Conservation (phyloP, 495 filamentous ascomycete species). For the Stereocaulon alpinum region DNA sequence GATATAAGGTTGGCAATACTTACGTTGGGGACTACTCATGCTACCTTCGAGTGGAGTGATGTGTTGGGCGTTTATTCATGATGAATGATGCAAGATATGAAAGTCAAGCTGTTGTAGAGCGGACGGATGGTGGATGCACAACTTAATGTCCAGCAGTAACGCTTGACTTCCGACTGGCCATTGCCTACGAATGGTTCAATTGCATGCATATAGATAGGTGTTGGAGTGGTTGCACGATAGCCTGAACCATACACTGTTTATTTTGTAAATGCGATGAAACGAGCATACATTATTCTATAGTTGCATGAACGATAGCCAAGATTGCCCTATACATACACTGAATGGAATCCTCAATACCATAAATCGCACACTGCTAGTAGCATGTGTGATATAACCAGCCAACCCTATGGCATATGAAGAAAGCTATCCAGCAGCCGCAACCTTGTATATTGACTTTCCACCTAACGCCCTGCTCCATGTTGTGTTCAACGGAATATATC, state of each 20-base stretch:
- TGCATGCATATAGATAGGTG: not conserved
- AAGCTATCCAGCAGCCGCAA: conserved; percentile 14
- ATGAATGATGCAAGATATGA: not conserved
- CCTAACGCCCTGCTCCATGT: conserved; percentile 10
- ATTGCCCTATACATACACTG: conserved; percentile 11
- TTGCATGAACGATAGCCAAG: not conserved
- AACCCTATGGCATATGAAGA: not conserved
- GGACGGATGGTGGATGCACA: not conserved
- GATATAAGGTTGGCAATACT: not conserved
- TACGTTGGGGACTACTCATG: conserved; percentile 20
- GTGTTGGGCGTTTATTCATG: not conserved
- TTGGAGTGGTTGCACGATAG: not conserved
- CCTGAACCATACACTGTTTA: not conserved
- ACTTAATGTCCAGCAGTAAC: not conserved
- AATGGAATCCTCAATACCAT: not conserved
- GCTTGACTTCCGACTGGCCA: not conserved
- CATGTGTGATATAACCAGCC: not conserved
- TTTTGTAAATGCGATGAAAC: not conserved
- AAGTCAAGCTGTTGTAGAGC: not conserved
- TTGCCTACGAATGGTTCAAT: too few relatives aligned
- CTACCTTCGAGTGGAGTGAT: conserved; percentile 5
- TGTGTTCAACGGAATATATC: not conserved
- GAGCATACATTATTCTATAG: conserved; percentile 2
- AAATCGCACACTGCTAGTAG: not conserved
- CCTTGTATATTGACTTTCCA: not conserved